A percentile compares a stretch with the other conserved stretches of the same genome.
Evolutionary conservation across 495 filamentous ascomycete genomes (phyloP).

Genomic region (Tuber borchii): DNA sequence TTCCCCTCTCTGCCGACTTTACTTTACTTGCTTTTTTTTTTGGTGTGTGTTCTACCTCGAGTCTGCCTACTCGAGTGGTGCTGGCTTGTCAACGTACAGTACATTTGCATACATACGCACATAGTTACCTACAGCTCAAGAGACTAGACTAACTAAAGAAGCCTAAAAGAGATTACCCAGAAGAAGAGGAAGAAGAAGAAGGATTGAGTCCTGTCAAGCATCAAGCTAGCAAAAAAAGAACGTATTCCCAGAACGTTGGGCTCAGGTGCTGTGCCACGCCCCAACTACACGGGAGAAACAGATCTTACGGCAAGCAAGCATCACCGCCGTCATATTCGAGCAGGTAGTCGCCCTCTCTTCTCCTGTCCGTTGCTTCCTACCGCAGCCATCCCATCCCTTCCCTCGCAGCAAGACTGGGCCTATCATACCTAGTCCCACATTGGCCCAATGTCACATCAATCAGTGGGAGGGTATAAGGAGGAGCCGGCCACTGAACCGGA

Average conservation of each 20-base stretch:
- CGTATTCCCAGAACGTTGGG: slow-evolving; percentile 33
- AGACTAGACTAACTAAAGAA: not conserved
- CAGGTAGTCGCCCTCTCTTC: slow-evolving; percentile 21
- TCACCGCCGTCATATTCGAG: slow-evolving; percentile 37
- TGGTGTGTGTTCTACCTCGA: slow-evolving; percentile 22
- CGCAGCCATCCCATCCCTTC: slow-evolving; percentile 22
- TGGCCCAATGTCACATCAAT: slow-evolving; percentile 39
- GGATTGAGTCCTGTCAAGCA: not conserved
- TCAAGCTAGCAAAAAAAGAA: not conserved
- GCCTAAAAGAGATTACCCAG: not conserved
- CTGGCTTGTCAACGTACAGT: slow-evolving; percentile 29
- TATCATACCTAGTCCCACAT: slow-evolving; percentile 33
- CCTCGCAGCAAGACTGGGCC: slow-evolving; percentile 23
- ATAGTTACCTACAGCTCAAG: slow-evolving; percentile 17
- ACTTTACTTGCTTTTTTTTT: slow-evolving; percentile 4
- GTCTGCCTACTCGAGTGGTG: slow-evolving; percentile 27
- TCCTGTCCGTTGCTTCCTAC: slow-evolving; percentile 27
- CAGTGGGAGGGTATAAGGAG: slow-evolving; percentile 43
- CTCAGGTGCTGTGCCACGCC: slow-evolving; percentile 35
- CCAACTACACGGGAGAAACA: slow-evolving; percentile 40
- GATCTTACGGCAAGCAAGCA: slow-evolving; percentile 39
- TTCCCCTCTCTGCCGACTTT: slow-evolving; percentile 7
- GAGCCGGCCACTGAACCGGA: slow-evolving; percentile 42
- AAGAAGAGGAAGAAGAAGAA: not conserved
- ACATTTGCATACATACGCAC: slow-evolving; percentile 28